Evolutionary conservation across 2,329 filamentous ascomycete species (phyloP).

Genomic region (Emmonsia crescens): DNA sequence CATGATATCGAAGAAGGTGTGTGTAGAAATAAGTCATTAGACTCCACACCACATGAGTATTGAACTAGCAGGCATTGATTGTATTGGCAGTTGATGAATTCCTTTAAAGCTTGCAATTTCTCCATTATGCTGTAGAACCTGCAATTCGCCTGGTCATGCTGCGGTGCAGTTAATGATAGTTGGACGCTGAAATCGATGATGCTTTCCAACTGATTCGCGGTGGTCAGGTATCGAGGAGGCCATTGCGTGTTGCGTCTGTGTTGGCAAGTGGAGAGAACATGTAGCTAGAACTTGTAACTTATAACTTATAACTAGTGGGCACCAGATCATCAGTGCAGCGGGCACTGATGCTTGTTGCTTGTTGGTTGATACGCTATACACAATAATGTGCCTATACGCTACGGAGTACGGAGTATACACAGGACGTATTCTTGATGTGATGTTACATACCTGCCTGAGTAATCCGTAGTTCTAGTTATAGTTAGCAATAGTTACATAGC

Average conservation of each 20-base stretch:
- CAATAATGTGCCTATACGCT: no score
- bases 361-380: no score
- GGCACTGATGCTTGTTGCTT: no score
- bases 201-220: neutral
- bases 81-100: neutral
- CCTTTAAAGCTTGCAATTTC: neutral
- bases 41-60: slow-evolving; percentile 9
- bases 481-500: no score
- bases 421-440: no score
- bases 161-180: neutral
- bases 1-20: slow-evolving; percentile 4
- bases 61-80: slow-evolving; percentile 4
- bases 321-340: no score
- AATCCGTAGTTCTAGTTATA: no score
- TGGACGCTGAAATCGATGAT: neutral
- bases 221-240: neutral
- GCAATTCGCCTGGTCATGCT: neutral
- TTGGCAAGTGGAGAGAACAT: no score
- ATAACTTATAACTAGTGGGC: no score
- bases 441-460: no score
- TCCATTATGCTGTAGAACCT: neutral
- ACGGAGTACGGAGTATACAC: no score
- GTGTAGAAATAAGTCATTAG: slow-evolving; percentile 3
- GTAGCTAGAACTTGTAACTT: no score
- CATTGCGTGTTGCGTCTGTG: neutral